phyloP scores from a whole-genome alignment of 2,329 filamentous ascomycete genomes.

The Fusarium hainanense region DNA sequence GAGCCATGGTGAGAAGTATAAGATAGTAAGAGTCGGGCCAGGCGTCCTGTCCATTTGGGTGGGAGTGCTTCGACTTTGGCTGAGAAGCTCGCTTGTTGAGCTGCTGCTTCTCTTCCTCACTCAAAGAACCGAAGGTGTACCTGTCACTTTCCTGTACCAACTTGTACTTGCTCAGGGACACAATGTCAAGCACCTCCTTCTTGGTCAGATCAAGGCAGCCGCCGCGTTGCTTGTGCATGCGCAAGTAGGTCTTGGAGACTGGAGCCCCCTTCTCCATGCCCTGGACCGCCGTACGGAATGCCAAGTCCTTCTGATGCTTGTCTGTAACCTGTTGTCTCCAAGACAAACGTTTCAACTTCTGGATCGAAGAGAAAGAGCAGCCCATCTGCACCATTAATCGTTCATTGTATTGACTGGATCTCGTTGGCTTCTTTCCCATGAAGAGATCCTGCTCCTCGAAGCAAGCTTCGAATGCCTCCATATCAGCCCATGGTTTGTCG shows the following conservation, averaged over 20 bases:
- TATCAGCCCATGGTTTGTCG: neutral
- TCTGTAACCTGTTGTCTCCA: neutral
- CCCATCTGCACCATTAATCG: neutral
- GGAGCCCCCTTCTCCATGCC: neutral
- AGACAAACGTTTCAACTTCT: neutral
- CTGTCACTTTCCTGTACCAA: neutral
- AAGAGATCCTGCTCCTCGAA: neutral
- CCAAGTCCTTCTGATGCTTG: neutral
- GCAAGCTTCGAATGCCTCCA: neutral
- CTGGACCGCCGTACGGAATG: neutral
- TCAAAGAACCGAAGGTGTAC: neutral
- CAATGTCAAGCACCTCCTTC: neutral
- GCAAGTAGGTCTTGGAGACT: neutral
- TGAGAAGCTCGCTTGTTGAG: neutral
- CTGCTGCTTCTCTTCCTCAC: neutral
- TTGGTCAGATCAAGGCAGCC: neutral
- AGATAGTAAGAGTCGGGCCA: neutral
- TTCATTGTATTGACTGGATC: accelerated
- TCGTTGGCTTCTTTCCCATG: neutral
- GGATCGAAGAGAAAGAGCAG: neutral
- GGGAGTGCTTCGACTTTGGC: neutral
- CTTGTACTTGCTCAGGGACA: neutral
- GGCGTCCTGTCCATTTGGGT: neutral
- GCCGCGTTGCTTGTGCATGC: neutral
- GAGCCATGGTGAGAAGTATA: neutral